These are phyloP conservation scores for Biscutella laevigata DNA, from an alignment of 441 rosid species.

Conservation along the genomic window DNA sequence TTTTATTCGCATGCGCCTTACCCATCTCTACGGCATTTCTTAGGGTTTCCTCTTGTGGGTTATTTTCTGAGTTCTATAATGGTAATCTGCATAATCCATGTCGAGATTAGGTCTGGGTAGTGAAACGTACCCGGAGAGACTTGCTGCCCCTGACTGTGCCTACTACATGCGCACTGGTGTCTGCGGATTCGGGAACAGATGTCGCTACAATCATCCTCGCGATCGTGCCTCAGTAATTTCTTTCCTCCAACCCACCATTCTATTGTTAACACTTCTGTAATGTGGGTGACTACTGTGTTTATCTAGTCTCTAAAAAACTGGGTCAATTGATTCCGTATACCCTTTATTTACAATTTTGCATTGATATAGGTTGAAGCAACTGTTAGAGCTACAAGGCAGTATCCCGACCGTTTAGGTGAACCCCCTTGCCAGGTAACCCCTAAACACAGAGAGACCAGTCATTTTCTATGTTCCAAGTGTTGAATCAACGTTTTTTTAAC, in stretches of 20 bases:
- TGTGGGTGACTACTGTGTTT: not conserved
- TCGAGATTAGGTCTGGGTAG: slow-evolving; percentile 53
- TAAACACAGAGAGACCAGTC: too few species aligned
- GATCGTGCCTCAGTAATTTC: slow-evolving; percentile 68
- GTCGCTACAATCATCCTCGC: slow-evolving; percentile 89
- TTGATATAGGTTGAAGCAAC: slow-evolving; percentile 76
- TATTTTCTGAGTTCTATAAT: not conserved
- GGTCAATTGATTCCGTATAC: too few species aligned
- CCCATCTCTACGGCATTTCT: not conserved
- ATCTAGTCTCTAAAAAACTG: too few species aligned
- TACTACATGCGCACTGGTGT: slow-evolving; percentile 90
- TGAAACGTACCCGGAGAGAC: slow-evolving; percentile 67
- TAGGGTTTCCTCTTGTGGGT: slow-evolving; percentile 29
- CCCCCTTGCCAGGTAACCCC: slow-evolving; percentile 63
- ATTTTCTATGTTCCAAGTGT: not conserved
- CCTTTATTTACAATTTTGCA: not conserved
- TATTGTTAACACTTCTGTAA: too few species aligned
- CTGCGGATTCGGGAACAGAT: slow-evolving; percentile 68
- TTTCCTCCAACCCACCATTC: too few species aligned
- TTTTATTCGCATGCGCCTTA: slow-evolving; percentile 20
- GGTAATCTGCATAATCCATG: slow-evolving; percentile 53
- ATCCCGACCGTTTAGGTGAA: slow-evolving; percentile 83
- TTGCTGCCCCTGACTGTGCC: slow-evolving; percentile 70
- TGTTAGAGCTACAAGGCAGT: slow-evolving; percentile 82
- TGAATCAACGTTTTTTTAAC: too few species aligned